A percentile compares a stretch with the other conserved stretches of the same genome.
Conservation (phyloP, 148 eudicot genomes). For the Oxyria digyna region DNA sequence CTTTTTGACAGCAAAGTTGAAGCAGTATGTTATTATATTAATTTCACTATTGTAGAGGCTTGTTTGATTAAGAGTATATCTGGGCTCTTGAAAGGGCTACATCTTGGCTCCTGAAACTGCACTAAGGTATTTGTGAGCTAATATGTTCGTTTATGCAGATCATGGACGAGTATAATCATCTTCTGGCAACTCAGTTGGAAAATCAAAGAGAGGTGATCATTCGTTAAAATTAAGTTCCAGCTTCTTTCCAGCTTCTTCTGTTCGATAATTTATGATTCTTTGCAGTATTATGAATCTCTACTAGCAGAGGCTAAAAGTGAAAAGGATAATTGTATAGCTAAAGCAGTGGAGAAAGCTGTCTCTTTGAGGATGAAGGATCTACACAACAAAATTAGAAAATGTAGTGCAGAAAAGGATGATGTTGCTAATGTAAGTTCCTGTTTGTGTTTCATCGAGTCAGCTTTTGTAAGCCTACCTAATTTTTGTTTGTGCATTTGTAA, state of each 20-base stretch:
- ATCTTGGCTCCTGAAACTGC: background rate
- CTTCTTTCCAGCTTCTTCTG: background rate
- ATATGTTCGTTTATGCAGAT: constrained; percentile 28
- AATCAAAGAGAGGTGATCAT: constrained; percentile 72
- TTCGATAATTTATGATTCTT: background rate
- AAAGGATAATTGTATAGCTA: constrained; percentile 35
- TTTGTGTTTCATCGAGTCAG: background rate
- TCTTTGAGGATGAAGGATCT: constrained; percentile 42
- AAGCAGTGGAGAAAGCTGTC: constrained; percentile 51
- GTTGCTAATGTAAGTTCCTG: constrained; percentile 36
- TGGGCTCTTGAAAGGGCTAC: background rate
- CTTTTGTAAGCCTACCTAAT: background rate
- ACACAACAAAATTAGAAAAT: constrained; percentile 38
- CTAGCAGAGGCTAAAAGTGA: constrained; percentile 60
- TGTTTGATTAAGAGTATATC: background rate
- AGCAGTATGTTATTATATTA: constrained; percentile 29
- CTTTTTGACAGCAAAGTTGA: constrained; percentile 80
- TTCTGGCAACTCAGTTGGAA: constrained; percentile 82
- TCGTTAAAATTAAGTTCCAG: background rate
- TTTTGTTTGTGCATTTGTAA: background rate
- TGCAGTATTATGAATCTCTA: constrained; percentile 69
- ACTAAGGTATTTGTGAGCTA: background rate
- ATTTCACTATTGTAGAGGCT: background rate
- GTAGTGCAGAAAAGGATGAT: constrained; percentile 34
- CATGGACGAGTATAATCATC: constrained; percentile 81